Conservation (phyloP, 345 rosid genomes). For the Aquilaria yunnanensis region DNA sequence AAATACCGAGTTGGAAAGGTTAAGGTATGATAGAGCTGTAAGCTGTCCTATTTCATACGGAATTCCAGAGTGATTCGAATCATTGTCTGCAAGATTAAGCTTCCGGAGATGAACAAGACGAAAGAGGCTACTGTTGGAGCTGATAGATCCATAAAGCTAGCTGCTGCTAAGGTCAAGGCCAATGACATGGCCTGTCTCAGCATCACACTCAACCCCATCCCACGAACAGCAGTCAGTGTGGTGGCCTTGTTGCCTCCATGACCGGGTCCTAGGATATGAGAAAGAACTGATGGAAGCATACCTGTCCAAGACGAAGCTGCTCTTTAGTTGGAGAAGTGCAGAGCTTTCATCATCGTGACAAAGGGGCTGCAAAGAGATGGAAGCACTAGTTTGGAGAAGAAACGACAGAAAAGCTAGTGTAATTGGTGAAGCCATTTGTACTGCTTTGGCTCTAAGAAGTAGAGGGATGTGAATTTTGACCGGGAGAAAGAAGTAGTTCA, state of each 20-base stretch:
- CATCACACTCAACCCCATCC: conserved; percentile 2
- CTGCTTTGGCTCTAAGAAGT: too few relatives aligned
- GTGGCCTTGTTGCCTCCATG: not conserved
- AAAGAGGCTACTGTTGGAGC: conserved; percentile 5
- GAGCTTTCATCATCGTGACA: not conserved
- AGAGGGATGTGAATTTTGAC: too few relatives aligned
- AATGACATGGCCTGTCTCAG: not conserved
- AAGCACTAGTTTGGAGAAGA: too few relatives aligned
- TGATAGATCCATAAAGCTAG: not conserved
- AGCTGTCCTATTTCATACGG: conserved; percentile 8
- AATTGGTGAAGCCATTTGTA: too few relatives aligned
- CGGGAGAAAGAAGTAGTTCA: too few relatives aligned
- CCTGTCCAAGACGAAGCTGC: not conserved
- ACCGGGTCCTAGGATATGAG: not conserved
- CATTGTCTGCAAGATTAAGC: conserved; percentile 3
- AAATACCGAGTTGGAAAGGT: not conserved
- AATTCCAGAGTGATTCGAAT: conserved; percentile 5
- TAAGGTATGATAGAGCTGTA: not conserved
- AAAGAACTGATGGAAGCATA: not conserved
- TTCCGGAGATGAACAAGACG: conserved; percentile 3
- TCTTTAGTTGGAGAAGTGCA: not conserved
- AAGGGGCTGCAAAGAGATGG: not conserved
- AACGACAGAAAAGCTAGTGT: too few relatives aligned
- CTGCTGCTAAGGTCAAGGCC: conserved; percentile 2
- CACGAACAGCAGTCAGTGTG: conserved; percentile 1